A percentile compares a stretch with the other conserved stretches of the same genome.
Conservation (phyloP, 2,329 filamentous ascomycete genomes). For the Xylaria sp. region DNA sequence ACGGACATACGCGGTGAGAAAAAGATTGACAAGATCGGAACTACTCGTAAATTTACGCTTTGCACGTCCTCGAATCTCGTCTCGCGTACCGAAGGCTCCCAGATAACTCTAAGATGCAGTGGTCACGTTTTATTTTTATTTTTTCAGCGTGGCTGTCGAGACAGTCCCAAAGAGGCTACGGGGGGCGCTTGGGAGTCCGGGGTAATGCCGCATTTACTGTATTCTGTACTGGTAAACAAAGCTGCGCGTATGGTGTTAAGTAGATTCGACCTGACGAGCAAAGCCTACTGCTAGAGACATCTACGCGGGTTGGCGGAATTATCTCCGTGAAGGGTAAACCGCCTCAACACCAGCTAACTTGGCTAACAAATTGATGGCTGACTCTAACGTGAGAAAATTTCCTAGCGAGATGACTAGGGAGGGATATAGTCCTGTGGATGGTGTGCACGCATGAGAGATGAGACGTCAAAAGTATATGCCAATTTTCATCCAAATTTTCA, state of each 20-base stretch:
- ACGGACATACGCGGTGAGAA: not conserved
- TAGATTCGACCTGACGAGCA: not conserved
- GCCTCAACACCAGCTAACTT: not conserved
- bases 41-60: not conserved
- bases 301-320: conserved; percentile 10
- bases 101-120: conserved; percentile 9
- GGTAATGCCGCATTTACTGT: not conserved
- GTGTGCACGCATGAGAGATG: conserved; percentile 15
- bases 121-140: not conserved
- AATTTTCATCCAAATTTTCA: not conserved
- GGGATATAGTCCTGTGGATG: not conserved
- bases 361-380: not conserved
- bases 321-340: not conserved
- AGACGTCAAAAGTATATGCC: not conserved
- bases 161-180: conserved; percentile 27
- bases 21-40: not conserved
- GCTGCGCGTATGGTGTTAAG: not conserved
- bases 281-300: not conserved
- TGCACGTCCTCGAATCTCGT: conserved; percentile 10
- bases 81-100: conserved; percentile 25
- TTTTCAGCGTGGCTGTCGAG: conserved; percentile 34
- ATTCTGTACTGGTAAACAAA: not conserved
- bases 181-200: conserved; percentile 14
- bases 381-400: not conserved
- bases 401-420: not conserved